Evolutionary conservation across 306 rosid genomes (phyloP).

Genomic region (Acacia confusa): DNA sequence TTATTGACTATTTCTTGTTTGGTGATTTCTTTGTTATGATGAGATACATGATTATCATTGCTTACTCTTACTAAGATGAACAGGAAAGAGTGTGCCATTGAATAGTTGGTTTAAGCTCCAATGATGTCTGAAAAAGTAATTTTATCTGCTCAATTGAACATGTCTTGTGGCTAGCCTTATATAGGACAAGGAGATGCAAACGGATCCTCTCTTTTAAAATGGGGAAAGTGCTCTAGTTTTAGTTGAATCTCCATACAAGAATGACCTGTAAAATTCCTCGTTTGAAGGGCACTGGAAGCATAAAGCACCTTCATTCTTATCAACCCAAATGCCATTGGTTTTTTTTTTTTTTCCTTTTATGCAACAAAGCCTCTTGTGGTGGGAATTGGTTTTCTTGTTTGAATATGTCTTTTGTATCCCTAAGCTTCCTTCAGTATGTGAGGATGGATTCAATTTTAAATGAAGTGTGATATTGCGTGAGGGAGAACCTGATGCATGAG

Average conservation of each 20-base stretch:
- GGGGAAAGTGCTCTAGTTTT: neutral
- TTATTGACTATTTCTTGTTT: neutral
- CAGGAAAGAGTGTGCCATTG: neutral
- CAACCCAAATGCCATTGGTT: no score
- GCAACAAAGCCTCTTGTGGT: no score
- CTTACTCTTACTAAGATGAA: slow-evolving; percentile 1
- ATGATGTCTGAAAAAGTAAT: neutral
- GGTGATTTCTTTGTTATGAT: neutral
- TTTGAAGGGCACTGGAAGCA: no score
- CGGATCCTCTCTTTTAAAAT: neutral
- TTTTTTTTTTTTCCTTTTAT: no score
- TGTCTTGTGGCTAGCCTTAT: neutral
- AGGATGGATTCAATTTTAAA: no score
- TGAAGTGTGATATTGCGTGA: no score
- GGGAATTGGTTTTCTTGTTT: no score
- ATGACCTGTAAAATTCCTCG: no score
- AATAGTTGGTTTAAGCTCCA: slow-evolving; percentile 1
- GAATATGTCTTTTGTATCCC: no score
- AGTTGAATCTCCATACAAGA: neutral
- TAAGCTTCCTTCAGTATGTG: no score
- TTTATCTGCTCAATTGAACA: neutral
- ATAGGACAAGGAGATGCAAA: neutral
- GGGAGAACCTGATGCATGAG: no score
- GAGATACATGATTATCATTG: neutral
- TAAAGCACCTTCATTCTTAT: no score